Conservation (phyloP, 257 asterid species). For the Primulina huaijiensis region DNA sequence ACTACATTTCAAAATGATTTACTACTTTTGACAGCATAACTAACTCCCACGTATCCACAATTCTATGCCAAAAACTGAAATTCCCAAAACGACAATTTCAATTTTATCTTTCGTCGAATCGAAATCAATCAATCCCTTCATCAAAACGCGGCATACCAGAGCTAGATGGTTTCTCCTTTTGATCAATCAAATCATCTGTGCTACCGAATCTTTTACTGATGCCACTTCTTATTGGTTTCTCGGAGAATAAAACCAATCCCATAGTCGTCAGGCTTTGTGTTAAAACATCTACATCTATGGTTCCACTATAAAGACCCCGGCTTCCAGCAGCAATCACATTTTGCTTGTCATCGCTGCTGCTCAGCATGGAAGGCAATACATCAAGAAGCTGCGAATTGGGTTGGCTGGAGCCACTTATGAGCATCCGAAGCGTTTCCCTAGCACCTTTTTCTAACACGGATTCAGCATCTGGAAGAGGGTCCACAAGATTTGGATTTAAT, state of each 20-base stretch:
- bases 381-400: conserved; percentile 48
- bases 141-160: conserved; percentile 31
- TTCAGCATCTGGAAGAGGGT: conserved; percentile 56
- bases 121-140: conserved; percentile 27
- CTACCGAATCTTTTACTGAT: conserved; percentile 20
- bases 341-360: conserved; percentile 36
- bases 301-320: conserved; percentile 68
- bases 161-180: conserved; percentile 36
- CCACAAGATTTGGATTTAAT: conserved; percentile 41
- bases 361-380: conserved; percentile 52
- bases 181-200: conserved; percentile 34
- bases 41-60: conserved; percentile 32
- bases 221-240: conserved; percentile 27
- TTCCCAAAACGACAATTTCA: conserved; percentile 24
- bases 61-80: conserved; percentile 25
- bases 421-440: conserved; percentile 89
- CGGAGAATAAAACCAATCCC: conserved; percentile 45
- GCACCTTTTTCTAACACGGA: conserved; percentile 71
- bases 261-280: conserved; percentile 36
- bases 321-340: conserved; percentile 53
- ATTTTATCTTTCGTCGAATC: not conserved
- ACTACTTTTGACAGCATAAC: conserved; percentile 17
- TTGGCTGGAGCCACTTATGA: conserved; percentile 66
- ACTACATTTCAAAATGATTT: conserved; percentile 1
- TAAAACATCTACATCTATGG: conserved; percentile 41